Evolutionary conservation across 1,139 yeast genomes (phyloP).

Genomic region (Kodamaea alishanica): DNA sequence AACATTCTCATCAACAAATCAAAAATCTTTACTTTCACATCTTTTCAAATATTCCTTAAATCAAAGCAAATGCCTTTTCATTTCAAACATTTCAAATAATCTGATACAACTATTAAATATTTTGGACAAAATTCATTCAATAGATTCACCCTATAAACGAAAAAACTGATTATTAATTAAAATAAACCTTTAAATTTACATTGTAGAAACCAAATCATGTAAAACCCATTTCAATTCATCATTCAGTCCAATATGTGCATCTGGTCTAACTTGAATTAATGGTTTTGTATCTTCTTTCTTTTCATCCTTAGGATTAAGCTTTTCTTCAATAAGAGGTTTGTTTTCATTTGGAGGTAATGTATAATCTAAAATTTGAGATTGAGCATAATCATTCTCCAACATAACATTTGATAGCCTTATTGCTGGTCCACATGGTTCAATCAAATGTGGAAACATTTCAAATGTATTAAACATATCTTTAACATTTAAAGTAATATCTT

Average conservation of each 20-base stretch:
- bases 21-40: conserved; percentile 11
- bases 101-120: conserved; percentile 11
- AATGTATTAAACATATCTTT: conserved; percentile 67
- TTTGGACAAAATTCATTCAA: conserved; percentile 16
- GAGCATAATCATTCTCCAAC: conserved; percentile 55
- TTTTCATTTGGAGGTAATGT: conserved; percentile 38
- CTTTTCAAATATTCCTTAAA: conserved; percentile 17
- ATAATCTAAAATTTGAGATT: conserved; percentile 34
- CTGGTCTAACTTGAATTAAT: conserved; percentile 14
- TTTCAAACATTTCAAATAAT: conserved; percentile 12
- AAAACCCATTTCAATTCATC: conserved; percentile 72
- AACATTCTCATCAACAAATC: conserved; percentile 1
- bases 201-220: conserved; percentile 49
- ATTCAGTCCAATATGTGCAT: conserved; percentile 52
- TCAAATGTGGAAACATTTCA: conserved; percentile 60
- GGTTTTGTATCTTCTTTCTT: conserved; percentile 10
- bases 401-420: conserved; percentile 49
- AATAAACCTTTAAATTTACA: conserved; percentile 17
- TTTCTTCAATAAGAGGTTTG: conserved; percentile 8
- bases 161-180: conserved; percentile 7
- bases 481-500: conserved; percentile 48
- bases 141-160: conserved; percentile 20
- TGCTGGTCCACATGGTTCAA: conserved; percentile 65
- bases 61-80: conserved; percentile 24
- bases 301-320: conserved; percentile 10